Evolutionary conservation across 345 rosid species (phyloP), one percentile per base, ranked within the genome.

Genomic region (Toxicodendron radicans): DNA sequence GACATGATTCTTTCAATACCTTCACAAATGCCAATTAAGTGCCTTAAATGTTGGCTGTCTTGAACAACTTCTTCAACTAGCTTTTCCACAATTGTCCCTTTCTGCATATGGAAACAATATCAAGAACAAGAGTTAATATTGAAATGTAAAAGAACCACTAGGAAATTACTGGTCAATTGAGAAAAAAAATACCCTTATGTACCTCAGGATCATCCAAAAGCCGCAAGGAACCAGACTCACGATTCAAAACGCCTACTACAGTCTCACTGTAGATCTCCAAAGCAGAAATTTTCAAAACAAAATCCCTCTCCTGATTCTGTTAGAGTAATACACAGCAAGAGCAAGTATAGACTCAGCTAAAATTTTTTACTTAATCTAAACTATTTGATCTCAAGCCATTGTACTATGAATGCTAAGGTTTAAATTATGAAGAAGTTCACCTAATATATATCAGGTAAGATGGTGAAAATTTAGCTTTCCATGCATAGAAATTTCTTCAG

Each of bases 151-250:
- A 41, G 48, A 46, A 32, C n/a, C 20, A 33, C 23, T 7, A 11
- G n/a, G 24, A 12, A 38, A 14, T 45, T 66, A 38, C 6, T 14
- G 35, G 16, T 24, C 18, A 27, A 49, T 13, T 49, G 48, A 27
- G 23, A 52, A 41, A 12, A 58, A 53, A 58, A 53, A 51, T n/a
- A 54, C 16, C 59, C 70, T 63, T 61, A 69, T 75, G 59, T 86
- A 91, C 98, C 98, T 94, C 97, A 61, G 97, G 97, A 87, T 94
- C 98, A 84, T 94, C 98, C 82, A 91, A 76, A 82, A 94, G 97
- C 66, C 98, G 83, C 75, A 94, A 93, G 74, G 90, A 82, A 59
- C 95, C 91, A 81, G 97, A 85, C 71, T 88, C 95, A 64, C 86
- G 89, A 84, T 88, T 88, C 81, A 94, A 79, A 74, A 94, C 93